phyloP scores from a whole-genome alignment of 2,329 filamentous ascomycete species.

The Xylaria multiplex region DNA sequence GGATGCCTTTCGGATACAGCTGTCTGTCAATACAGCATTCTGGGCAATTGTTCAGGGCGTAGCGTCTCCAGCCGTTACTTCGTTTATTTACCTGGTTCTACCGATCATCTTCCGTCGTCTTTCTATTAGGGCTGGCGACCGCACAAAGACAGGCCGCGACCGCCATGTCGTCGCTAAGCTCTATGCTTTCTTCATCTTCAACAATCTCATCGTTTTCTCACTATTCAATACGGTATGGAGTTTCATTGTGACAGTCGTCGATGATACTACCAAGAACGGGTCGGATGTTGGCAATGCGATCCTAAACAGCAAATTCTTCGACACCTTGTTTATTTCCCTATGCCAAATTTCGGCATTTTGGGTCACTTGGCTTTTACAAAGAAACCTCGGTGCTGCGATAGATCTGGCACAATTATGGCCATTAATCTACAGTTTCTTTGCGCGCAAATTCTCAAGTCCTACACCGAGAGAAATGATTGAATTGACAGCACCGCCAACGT shows the following conservation, averaged over 20 bases:
- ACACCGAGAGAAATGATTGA: slow-evolving; percentile 93
- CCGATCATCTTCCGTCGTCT: slow-evolving; percentile 92
- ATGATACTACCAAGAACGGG: slow-evolving; percentile 61
- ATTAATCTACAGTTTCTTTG: slow-evolving; percentile 84
- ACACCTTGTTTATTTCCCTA: slow-evolving; percentile 75
- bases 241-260: slow-evolving; percentile 74
- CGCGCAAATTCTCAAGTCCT: slow-evolving; percentile 83
- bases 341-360: slow-evolving; percentile 89
- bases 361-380: slow-evolving; percentile 92
- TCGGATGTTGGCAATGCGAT: slow-evolving; percentile 76
- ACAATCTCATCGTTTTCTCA: slow-evolving; percentile 94
- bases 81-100: slow-evolving; percentile 84
- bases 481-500: slow-evolving; percentile 88
- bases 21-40: slow-evolving; percentile 70
- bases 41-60: slow-evolving; percentile 96
- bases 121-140: slow-evolving; percentile 83
- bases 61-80: slow-evolving; percentile 85
- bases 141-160: slow-evolving; percentile 91
- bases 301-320: slow-evolving; percentile 68
- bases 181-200: slow-evolving; percentile 96
- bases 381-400: slow-evolving; percentile 91
- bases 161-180: slow-evolving; percentile 90
- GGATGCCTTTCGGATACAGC: slow-evolving; percentile 74
- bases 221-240: slow-evolving; percentile 85
- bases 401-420: slow-evolving; percentile 91